Evolutionary conservation across 331 rosid genomes (phyloP).

Genomic region (Malus hybrid): DNA sequence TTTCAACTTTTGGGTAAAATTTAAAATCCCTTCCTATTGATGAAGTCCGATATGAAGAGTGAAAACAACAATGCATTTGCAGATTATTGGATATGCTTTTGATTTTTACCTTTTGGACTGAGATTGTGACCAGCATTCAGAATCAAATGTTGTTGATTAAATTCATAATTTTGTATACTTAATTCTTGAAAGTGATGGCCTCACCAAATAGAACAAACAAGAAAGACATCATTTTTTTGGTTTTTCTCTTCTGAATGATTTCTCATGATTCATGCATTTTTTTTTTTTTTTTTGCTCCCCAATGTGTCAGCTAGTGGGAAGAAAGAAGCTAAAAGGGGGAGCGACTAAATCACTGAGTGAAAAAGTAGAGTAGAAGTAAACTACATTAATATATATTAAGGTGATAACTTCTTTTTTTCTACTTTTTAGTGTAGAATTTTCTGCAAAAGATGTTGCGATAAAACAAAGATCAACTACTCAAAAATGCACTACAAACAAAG

Average conservation of each 20-base stretch:
- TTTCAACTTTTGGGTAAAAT: not conserved
- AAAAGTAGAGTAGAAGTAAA: not conserved
- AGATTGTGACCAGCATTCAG: not conserved
- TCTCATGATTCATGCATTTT: not conserved
- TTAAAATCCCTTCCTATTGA: not conserved
- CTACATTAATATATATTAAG: not conserved
- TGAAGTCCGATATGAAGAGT: not conserved
- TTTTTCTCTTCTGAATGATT: not conserved
- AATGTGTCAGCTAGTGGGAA: not conserved
- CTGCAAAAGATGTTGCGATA: not conserved
- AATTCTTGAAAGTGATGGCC: not conserved
- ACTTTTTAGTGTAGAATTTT: too few species aligned
- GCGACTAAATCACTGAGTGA: not conserved
- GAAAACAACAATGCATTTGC: not conserved
- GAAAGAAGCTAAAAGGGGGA: not conserved
- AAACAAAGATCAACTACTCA: not conserved
- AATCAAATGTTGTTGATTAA: not conserved
- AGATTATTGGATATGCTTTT: not conserved
- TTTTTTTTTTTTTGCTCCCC: not conserved
- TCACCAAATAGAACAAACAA: not conserved
- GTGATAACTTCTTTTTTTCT: too few species aligned
- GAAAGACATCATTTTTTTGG: not conserved
- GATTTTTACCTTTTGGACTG: slow-evolving; percentile 1
- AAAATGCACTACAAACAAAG: not conserved
- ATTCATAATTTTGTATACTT: not conserved